These are phyloP conservation scores for Triticum aestivum DNA, from an alignment of 176 grass and related monocot genomes.

Conservation along the genomic window DNA sequence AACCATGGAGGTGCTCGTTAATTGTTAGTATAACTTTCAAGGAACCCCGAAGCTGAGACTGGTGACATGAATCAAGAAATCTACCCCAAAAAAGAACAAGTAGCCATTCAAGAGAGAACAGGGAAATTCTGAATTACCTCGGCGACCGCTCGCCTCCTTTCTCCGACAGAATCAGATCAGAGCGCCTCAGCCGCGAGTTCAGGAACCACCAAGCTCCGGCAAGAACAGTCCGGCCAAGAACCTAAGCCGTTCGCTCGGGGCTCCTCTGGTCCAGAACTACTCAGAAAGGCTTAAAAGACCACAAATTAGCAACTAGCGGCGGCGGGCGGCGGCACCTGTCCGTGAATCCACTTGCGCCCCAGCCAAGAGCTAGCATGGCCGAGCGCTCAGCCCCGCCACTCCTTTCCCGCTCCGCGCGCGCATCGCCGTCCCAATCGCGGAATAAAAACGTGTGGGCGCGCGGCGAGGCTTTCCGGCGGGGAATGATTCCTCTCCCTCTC, in stretches of 20 bases:
- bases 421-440: constrained; percentile 22
- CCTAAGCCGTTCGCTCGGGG: neutral
- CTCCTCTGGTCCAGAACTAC: neutral
- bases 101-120: neutral
- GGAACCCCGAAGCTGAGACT: neutral
- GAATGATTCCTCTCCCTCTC: neutral
- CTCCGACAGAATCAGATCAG: neutral
- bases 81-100: neutral
- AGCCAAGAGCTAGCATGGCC: constrained; percentile 3
- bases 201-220: neutral
- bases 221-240: constrained; percentile 6
- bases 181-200: neutral
- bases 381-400: constrained; percentile 12
- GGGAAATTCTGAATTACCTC: constrained; percentile 25
- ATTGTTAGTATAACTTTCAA: neutral
- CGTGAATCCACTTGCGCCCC: constrained; percentile 27
- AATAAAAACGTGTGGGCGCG: constrained; percentile 33
- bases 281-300: neutral
- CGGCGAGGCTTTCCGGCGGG: neutral
- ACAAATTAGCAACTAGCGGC: neutral
- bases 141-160: neutral
- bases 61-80: neutral
- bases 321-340: constrained; percentile 9
- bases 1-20: neutral
- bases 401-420: constrained; percentile 14